Evolutionary conservation across 2,329 filamentous ascomycete genomes (phyloP), one percentile per base, ranked within the genome.

Genomic region (Cladophialophora psammophila): DNA sequence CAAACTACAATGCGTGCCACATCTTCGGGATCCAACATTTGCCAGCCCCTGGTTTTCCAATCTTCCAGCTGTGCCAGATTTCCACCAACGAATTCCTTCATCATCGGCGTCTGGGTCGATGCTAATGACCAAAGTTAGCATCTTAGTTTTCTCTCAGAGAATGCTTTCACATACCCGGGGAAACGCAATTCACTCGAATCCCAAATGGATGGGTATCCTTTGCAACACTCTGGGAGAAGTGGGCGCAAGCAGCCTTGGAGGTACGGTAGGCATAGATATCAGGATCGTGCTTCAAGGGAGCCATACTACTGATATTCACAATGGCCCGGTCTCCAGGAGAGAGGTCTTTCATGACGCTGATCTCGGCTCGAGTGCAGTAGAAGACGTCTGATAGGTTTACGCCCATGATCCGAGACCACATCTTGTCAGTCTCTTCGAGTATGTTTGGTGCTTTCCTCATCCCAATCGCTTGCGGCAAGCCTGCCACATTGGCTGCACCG

Each of bases 361-460:
- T 66, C 71, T 86, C 74, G 13, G 82, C 80, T 12, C 82, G 76
- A 64, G 87, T 68, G 65, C 82, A 85, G 58, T 84, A 81, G 75
- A 86, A 83, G 38, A 82, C 74, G 5, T 85, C 84, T 5, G 74
- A 78, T 6, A 80, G 65, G 69, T 85, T 85, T 7, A 85, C 79
- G 1, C 74, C 70, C 57, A 84, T 72, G 7, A 81, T 73, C 40
- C 73, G 71, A 26, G 26, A 26, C 80, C 80, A 85, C 26, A 79
- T 75, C 1, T 78, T 75, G n/a, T 81, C 77, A 0, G 75, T 74
- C 26, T 80, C 72, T 6, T 78, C 77, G 3, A 72, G 63, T 20
- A 78, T 26, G 26, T 26, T 26, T 26, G 26, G 26, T 26, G 26
- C 26, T 26, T 26, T 26, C 26, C 26, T 26, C 26, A 3, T 3